Conservation (phyloP, 1,139 yeast genomes). For the Hyphopichia fennica region DNA sequence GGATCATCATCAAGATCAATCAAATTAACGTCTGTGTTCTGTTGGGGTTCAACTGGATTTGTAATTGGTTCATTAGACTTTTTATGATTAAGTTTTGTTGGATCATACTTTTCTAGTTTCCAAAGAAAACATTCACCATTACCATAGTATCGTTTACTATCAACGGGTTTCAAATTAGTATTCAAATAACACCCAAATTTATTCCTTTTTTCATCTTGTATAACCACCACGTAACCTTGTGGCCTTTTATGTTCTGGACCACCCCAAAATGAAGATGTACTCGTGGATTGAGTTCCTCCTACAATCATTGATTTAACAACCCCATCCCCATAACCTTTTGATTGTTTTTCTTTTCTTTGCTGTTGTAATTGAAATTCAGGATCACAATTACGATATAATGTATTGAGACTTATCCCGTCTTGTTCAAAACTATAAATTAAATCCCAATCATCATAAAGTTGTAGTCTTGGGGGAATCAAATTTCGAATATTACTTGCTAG, state of each 20-base stretch:
- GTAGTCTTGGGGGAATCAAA: slow-evolving; percentile 75
- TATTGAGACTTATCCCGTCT: slow-evolving; percentile 83
- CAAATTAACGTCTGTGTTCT: neutral
- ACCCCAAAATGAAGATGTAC: slow-evolving; percentile 9
- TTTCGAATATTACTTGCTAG: slow-evolving; percentile 74
- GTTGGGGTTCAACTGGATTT: neutral
- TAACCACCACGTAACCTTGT: slow-evolving; percentile 68
- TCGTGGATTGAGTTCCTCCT: slow-evolving; percentile 15
- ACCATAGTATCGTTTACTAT: slow-evolving; percentile 76
- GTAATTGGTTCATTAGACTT: slow-evolving; percentile 1
- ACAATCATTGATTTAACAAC: slow-evolving; percentile 34
- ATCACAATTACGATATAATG: slow-evolving; percentile 55
- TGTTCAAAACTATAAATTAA: slow-evolving; percentile 82
- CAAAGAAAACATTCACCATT: slow-evolving; percentile 95
- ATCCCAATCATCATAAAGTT: slow-evolving; percentile 75
- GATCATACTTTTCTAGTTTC: slow-evolving; percentile 43
- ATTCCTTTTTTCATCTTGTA: slow-evolving; percentile 61
- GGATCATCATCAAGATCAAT: slow-evolving; percentile 2
- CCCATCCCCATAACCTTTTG: slow-evolving; percentile 39
- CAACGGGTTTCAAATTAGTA: slow-evolving; percentile 70
- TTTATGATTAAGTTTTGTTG: slow-evolving; percentile 14
- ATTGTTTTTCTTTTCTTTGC: slow-evolving; percentile 17
- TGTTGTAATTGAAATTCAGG: slow-evolving; percentile 31
- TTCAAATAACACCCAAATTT: slow-evolving; percentile 84
- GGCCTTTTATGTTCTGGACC: slow-evolving; percentile 32